These are phyloP conservation scores for grape (Vitis vinifera) DNA, from an alignment of 164 flowering plant species.

Conservation along the genomic window DNA sequence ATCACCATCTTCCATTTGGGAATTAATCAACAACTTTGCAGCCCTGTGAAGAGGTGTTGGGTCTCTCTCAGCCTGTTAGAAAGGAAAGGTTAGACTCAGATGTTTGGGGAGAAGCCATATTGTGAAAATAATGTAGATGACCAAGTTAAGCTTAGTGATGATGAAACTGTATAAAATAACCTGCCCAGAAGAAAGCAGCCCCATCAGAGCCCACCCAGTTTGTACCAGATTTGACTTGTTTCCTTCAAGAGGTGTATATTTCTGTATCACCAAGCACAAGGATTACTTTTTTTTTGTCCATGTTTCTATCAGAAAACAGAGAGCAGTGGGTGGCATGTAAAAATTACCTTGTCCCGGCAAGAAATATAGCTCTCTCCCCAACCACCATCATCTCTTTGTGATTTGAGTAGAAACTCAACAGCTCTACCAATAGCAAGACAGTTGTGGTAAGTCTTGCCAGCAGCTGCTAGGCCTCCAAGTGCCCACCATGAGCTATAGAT, in stretches of 20 bases:
- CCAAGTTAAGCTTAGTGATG: background rate
- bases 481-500: conserved; percentile 46
- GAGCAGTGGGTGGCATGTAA: background rate
- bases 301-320: background rate
- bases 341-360: conserved; percentile 44
- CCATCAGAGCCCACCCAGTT: conserved; percentile 63
- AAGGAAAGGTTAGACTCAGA: background rate
- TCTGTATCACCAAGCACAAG: conserved; percentile 19
- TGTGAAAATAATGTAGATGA: no score
- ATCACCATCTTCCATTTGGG: conserved; percentile 38
- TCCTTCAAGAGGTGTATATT: conserved; percentile 45
- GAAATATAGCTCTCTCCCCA: conserved; percentile 66
- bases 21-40: conserved; percentile 37
- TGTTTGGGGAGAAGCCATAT: no score
- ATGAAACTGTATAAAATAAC: conserved; percentile 16
- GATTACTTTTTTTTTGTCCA: background rate
- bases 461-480: conserved; percentile 37
- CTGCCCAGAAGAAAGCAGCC: conserved; percentile 54
- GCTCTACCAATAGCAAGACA: conserved; percentile 36
- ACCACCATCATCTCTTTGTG: conserved; percentile 43
- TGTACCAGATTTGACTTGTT: conserved; percentile 51
- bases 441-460: conserved; percentile 42
- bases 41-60: conserved; percentile 37
- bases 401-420: conserved; percentile 36
- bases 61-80: conserved; percentile 27